Evolutionary conservation across 1,284 basidiomycete genomes (phyloP), one percentile per base, ranked within the genome.

Genomic region (Apiotrichum domesticum): DNA sequence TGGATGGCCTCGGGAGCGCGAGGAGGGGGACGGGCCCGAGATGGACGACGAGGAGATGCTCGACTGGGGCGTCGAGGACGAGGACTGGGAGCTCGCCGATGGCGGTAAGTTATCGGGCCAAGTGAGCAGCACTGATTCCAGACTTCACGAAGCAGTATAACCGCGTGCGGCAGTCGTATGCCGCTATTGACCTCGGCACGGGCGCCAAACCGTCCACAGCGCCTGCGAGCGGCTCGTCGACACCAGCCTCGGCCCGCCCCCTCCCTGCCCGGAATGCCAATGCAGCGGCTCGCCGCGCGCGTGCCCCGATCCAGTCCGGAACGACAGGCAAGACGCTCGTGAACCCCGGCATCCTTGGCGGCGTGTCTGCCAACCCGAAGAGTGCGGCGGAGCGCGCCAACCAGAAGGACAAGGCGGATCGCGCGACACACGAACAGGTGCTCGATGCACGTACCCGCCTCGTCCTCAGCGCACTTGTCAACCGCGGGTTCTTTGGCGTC

Each of bases 61-160:
- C 39, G 79, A 78, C 15, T 79, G 78, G 61, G 78, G 79, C 43
- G 84, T 86, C 15, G 88, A 93, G 63, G 88, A 93, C 71, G 91
- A 94, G 71, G 90, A 94, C 72, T 93, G 90, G 90, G 91, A 92
- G 69, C 82, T 89, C 40, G 85, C 89, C 2, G 78, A 81, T 63
- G 77, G 80, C 65, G 81, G 81, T 81, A 52, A 64, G 79, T 70
- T 21, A 21, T 21, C 7, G 68, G 4, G 14, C n/a, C 6, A 14
- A 13, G 11, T 42, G 10, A 14, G 6, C 41, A 55, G 32, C 7
- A 56, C 66, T 68, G 53, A 54, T 32, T 53, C 13, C 66, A 95
- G 93, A 97, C 78, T 94, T 97, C 66, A 96, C 93, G 35, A 97
- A 97, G 76, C 90, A 95, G 69, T 97, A 90, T 78, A 97, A 96